These are phyloP conservation scores for Malus hybrid DNA, from an alignment of 331 rosid species.

Conservation along the genomic window DNA sequence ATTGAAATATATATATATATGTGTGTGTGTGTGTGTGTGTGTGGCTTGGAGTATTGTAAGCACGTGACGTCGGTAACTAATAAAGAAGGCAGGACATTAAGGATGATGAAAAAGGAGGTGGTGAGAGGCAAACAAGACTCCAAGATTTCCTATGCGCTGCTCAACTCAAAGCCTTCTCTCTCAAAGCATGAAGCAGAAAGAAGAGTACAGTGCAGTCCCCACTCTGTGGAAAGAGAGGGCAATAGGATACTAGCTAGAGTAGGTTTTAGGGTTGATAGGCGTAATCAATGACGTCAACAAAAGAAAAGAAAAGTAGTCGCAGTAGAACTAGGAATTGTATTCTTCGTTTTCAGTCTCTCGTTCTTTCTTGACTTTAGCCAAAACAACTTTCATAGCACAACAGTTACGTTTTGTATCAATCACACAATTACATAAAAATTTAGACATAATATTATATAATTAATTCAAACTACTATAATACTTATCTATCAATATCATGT, in stretches of 20 bases:
- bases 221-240: slow-evolving; percentile 6
- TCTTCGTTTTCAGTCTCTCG: not conserved
- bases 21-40: too few species aligned
- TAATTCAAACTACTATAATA: too few species aligned
- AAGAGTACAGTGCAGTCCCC: slow-evolving; percentile 6
- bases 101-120: not conserved
- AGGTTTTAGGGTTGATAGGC: slow-evolving; percentile 6
- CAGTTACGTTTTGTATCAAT: too few species aligned
- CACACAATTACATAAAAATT: not conserved
- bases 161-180: not conserved
- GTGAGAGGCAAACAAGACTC: slow-evolving; percentile 11
- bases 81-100: not conserved
- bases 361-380: not conserved
- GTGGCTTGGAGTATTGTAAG: not conserved
- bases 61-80: not conserved
- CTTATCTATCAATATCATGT: not conserved
- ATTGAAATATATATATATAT: not conserved
- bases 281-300: slow-evolving; percentile 25
- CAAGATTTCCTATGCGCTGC: not conserved
- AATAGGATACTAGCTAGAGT: too few species aligned
- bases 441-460: not conserved
- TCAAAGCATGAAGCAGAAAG: not conserved
- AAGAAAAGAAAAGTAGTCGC: not conserved
- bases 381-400: not conserved
- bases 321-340: not conserved